These are phyloP conservation scores for Phytophthora cactorum DNA, from an alignment of 352 stramenopile species.

Conservation along the genomic window DNA sequence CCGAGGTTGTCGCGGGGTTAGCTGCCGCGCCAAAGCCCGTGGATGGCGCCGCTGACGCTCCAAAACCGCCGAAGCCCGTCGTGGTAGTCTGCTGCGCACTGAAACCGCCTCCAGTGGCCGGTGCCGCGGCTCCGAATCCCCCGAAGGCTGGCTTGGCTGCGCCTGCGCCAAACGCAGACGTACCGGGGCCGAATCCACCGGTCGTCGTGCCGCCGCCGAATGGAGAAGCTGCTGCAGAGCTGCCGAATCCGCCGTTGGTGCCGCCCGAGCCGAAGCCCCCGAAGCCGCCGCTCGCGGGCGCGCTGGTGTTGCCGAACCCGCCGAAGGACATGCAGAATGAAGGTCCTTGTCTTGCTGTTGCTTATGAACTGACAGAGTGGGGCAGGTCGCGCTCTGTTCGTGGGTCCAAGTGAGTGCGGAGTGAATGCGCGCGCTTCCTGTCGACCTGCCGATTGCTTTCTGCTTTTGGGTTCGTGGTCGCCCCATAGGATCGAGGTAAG, in stretches of 20 bases:
- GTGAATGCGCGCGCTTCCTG: conserved; percentile 9
- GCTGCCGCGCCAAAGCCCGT: conserved; percentile 48
- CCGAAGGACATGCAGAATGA: conserved; percentile 57
- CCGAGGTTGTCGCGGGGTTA: conserved; percentile 36
- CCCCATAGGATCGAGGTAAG: conserved; percentile 5
- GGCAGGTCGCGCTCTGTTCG: conserved; percentile 1
- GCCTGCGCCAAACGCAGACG: conserved; percentile 52
- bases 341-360: conserved; percentile 20
- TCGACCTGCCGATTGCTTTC: conserved; percentile 32
- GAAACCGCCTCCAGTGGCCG: conserved; percentile 25
- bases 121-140: conserved; percentile 30
- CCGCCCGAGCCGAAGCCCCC: conserved; percentile 43
- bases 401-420: conserved; percentile 7
- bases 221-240: conserved; percentile 50
- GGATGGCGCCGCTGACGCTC: conserved; percentile 15
- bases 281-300: conserved; percentile 55
- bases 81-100: conserved; percentile 28
- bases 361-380: conserved; percentile 9
- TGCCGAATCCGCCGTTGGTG: conserved; percentile 47
- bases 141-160: conserved; percentile 49
- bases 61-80: conserved; percentile 53
- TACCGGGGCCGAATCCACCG: conserved; percentile 34
- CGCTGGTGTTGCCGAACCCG: conserved; percentile 47
- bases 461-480: conserved; percentile 26
- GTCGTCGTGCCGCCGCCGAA: conserved; percentile 47